Base-by-base conservation (phyloP, 225 moss, liverwort and hornwort species). In the Climacium dendroides region DNA sequence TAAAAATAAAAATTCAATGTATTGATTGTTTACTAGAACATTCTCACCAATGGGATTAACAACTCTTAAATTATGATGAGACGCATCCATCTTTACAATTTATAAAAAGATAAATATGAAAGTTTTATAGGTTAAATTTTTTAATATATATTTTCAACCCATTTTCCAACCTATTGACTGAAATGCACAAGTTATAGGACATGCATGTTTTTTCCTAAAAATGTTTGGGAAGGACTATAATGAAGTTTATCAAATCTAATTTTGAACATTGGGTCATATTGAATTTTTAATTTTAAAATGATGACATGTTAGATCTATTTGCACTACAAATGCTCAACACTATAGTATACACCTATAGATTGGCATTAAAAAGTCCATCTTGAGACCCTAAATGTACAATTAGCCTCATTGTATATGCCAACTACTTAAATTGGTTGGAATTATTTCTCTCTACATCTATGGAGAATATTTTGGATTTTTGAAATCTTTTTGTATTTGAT, bases 311-410 rank as follows among this genome's bases (percentile, higher is more conserved):
- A 23, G 24, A 69, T 69, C 24, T 24, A 69, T 69, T 39, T 24
- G 15, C 15, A 41, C 14, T 69, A 69, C 39, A 41, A 24, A 69
- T 41, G 4, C 8, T 24, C 1, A 4, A 13, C 0, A 69, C 23
- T 39, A 23, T 24, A 67, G 19, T 3, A 3, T 24, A 7, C 24
- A 69, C 8, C 23, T 69, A 14, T 69, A 0, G 13, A 39, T 1
- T 69, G 0, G 13, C 13, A 39, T 13, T 39, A 23, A 1, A 0
- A 5, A 69, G 4, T 4, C 13, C 22, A 37, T 23, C 0, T 0
- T 12, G 4, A 12, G 66, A 11, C 4, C 39, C 7, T 13, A 13
- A 39, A 69, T 15, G 14, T 48, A 48, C 13, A 3, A 37, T 39
- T 7, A 67, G 7, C 1, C 1, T 67, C 13, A 7, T 67, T 1